A percentile compares a stretch with the other conserved stretches of the same genome.
Conservation (phyloP, 1,139 yeast genomes). For the Blastobotrys aristatus region DNA sequence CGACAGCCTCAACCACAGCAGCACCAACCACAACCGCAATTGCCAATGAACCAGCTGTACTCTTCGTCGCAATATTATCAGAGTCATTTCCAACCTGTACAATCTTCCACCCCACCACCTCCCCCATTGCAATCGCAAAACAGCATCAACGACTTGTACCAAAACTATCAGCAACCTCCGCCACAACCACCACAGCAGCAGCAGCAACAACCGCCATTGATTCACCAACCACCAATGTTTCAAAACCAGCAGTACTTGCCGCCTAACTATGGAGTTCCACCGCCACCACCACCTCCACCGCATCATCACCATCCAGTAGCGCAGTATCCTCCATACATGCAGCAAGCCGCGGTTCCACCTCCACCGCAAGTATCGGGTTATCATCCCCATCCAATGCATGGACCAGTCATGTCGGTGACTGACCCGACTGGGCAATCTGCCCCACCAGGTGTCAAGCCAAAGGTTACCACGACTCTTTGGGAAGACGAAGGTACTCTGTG, state of each 20-base stretch:
- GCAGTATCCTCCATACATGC: constrained; percentile 5
- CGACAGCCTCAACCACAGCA: not conserved
- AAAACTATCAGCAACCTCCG: constrained; percentile 13
- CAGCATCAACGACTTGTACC: constrained; percentile 3
- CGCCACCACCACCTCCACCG: constrained; percentile 14
- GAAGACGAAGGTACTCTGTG: constrained; percentile 92
- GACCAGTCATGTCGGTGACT: constrained; percentile 24
- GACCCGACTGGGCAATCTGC: constrained; percentile 39
- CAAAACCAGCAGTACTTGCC: constrained; percentile 5
- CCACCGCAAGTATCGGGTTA: constrained; percentile 20
- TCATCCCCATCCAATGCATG: constrained; percentile 34
- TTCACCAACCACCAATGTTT: constrained; percentile 5
- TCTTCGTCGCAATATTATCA: not conserved
- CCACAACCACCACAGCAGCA: constrained; percentile 8
- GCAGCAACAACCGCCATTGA: constrained; percentile 23
- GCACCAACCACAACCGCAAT: not conserved
- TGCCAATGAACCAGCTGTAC: too few relatives aligned
- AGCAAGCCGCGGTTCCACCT: constrained; percentile 6
- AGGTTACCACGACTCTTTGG: constrained; percentile 93
- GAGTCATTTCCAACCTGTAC: not conserved
- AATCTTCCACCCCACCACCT: not conserved
- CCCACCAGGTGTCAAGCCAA: constrained; percentile 59
- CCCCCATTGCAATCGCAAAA: not conserved
- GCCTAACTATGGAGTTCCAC: constrained; percentile 1
- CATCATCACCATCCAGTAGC: constrained; percentile 12